These are phyloP conservation scores for Phytophthora capsici DNA, from an alignment of 352 stramenopile genomes.

Conservation along the genomic window DNA sequence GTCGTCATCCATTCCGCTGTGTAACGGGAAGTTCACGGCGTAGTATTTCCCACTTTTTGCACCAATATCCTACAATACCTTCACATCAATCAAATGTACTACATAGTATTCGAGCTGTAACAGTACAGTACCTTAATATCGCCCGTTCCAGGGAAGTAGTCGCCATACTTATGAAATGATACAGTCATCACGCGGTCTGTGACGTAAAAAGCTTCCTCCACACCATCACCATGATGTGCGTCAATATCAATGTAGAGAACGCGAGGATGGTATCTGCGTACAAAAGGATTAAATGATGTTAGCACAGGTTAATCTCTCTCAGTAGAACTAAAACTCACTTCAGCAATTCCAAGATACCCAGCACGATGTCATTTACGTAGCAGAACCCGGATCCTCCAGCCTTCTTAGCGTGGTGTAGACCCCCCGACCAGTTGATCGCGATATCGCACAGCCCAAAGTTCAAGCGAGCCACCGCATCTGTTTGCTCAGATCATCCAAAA, in stretches of 20 bases:
- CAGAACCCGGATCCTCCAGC: conserved; percentile 93
- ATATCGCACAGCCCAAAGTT: conserved; percentile 97
- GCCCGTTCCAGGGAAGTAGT: conserved; percentile 98
- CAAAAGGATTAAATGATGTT: conserved; percentile 81
- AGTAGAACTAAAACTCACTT: conserved; percentile 83
- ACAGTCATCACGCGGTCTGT: conserved; percentile 99
- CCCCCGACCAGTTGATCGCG: conserved; percentile 97
- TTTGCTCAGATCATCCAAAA: conserved; percentile 1
- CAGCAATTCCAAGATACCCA: conserved; percentile 98
- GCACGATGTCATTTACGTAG: conserved; percentile 98
- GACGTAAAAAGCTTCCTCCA: conserved; percentile 96
- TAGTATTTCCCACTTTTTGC: conserved; percentile 94
- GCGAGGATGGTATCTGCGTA: conserved; percentile 95
- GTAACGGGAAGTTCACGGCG: conserved; percentile 96
- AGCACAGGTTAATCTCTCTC: conserved; percentile 90
- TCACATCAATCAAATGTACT: not conserved
- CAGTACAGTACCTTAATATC: conserved; percentile 63
- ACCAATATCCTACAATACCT: conserved; percentile 80
- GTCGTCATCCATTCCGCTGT: conserved; percentile 96
- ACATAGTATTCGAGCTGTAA: not conserved
- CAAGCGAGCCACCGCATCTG: conserved; percentile 96
- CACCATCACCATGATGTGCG: conserved; percentile 98
- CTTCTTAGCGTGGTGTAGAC: conserved; percentile 99
- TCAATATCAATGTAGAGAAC: conserved; percentile 99
- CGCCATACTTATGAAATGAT: conserved; percentile 98